phyloP scores from a whole-genome alignment of 2,329 filamentous ascomycete species.

The Alternaria metachromatica region DNA sequence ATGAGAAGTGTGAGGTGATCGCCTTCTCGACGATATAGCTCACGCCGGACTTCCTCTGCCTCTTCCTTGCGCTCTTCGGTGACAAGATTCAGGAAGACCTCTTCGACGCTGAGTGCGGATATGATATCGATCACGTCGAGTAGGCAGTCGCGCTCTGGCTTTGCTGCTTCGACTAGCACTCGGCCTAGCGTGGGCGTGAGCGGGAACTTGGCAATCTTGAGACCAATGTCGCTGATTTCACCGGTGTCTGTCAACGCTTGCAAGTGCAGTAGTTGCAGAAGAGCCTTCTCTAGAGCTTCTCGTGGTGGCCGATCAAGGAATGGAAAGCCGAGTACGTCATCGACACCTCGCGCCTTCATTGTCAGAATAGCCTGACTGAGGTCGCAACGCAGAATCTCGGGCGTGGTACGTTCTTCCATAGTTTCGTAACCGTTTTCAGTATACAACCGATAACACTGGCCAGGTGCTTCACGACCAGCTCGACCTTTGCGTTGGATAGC shows the following conservation, averaged over 20 bases:
- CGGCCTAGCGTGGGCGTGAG: slow-evolving; percentile 81
- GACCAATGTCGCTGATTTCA: slow-evolving; percentile 74
- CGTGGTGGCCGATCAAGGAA: slow-evolving; percentile 81
- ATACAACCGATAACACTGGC: slow-evolving; percentile 89
- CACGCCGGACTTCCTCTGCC: slow-evolving; percentile 61
- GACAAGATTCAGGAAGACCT: slow-evolving; percentile 65
- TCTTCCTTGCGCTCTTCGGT: slow-evolving; percentile 67
- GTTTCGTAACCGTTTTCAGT: slow-evolving; percentile 76
- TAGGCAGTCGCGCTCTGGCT: slow-evolving; percentile 74
- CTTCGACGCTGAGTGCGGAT: slow-evolving; percentile 69
- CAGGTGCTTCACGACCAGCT: slow-evolving; percentile 88
- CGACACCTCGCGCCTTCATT: slow-evolving; percentile 89
- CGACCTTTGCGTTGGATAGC: slow-evolving; percentile 90
- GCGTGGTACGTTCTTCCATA: slow-evolving; percentile 76
- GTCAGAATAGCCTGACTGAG: slow-evolving; percentile 84
- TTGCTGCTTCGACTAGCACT: slow-evolving; percentile 80
- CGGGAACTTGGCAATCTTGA: slow-evolving; percentile 81
- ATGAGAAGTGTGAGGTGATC: slow-evolving; percentile 69
- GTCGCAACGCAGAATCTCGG: slow-evolving; percentile 91
- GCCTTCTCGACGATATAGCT: slow-evolving; percentile 66
- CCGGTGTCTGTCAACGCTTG: slow-evolving; percentile 76
- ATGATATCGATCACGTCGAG: slow-evolving; percentile 86
- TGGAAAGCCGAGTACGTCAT: slow-evolving; percentile 82
- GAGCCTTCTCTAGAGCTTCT: slow-evolving; percentile 79
- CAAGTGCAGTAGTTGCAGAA: slow-evolving; percentile 80